Conservation (phyloP, 306 rosid genomes). For the Alnus glutinosa region DNA sequence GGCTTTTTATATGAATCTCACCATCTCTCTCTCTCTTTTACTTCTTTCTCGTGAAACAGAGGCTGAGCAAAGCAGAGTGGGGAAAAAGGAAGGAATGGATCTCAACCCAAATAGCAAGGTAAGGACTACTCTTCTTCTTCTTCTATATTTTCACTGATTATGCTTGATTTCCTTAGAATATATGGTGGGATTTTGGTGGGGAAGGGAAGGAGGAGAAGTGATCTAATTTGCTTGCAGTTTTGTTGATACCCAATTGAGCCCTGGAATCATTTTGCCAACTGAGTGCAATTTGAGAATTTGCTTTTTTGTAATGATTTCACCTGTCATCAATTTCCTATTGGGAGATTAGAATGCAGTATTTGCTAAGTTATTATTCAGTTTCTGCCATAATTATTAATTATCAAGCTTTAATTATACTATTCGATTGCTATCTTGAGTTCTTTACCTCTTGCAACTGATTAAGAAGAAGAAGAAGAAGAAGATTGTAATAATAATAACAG, state of each 20-base stretch:
- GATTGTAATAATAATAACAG: no score
- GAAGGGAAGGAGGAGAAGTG: neutral
- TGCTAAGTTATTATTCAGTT: neutral
- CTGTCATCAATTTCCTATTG: neutral
- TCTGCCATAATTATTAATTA: neutral
- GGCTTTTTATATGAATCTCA: neutral
- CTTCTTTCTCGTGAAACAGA: constrained; percentile 12
- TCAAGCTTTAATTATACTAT: neutral
- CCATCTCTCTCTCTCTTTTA: neutral
- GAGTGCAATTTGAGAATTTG: neutral
- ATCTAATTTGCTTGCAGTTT: neutral
- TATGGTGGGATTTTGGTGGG: no score
- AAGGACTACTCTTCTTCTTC: constrained; percentile 20
- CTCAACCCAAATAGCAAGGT: constrained; percentile 59
- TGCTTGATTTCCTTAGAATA: neutral
- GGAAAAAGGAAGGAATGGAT: constrained; percentile 42
- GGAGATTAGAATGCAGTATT: neutral
- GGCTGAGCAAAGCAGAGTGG: neutral
- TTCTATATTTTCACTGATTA: neutral
- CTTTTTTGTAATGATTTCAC: neutral
- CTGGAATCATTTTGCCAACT: neutral
- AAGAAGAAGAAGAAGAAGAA: no score
- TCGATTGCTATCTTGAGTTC: neutral
- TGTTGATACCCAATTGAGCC: neutral
- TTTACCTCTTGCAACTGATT: neutral